Conservation (phyloP, 257 asterid genomes). For the Petrea volubilis region DNA sequence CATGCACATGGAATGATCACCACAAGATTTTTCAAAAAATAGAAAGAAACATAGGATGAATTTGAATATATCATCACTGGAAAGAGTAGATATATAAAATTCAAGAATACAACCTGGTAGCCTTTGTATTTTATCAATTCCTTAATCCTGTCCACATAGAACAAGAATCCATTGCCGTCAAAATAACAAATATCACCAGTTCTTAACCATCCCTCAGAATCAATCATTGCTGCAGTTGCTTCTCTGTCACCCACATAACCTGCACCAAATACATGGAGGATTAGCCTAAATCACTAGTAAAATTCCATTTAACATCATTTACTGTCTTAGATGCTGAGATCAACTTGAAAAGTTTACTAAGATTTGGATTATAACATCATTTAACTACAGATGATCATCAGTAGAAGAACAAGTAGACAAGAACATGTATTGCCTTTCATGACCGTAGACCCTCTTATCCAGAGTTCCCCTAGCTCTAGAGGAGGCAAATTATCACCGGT, state of each 20-base stretch:
- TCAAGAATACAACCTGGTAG: slow-evolving; percentile 48
- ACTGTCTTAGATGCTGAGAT: too few species aligned
- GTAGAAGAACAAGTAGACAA: too few species aligned
- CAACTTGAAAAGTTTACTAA: too few species aligned
- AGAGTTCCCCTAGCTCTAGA: slow-evolving; percentile 36
- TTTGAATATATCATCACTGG: not conserved
- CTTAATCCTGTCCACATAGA: slow-evolving; percentile 61
- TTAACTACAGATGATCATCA: too few species aligned
- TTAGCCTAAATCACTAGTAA: not conserved
- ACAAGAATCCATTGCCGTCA: slow-evolving; percentile 43
- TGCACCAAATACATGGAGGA: slow-evolving; percentile 25
- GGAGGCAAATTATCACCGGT: slow-evolving; percentile 36
- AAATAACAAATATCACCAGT: slow-evolving; percentile 67
- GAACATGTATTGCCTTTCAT: too few species aligned
- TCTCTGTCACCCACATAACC: slow-evolving; percentile 55
- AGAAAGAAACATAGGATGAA: not conserved
- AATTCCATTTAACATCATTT: not conserved
- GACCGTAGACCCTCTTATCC: slow-evolving; percentile 44
- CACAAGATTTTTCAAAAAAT: not conserved
- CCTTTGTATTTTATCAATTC: slow-evolving; percentile 63
- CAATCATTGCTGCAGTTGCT: slow-evolving; percentile 52
- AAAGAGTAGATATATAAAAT: not conserved
- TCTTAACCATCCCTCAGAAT: slow-evolving; percentile 63
- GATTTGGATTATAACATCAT: too few species aligned
- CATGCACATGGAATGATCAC: not conserved